These are phyloP conservation scores for Tuber microsphaerosporum DNA, from an alignment of 495 filamentous ascomycete genomes.

Conservation along the genomic window DNA sequence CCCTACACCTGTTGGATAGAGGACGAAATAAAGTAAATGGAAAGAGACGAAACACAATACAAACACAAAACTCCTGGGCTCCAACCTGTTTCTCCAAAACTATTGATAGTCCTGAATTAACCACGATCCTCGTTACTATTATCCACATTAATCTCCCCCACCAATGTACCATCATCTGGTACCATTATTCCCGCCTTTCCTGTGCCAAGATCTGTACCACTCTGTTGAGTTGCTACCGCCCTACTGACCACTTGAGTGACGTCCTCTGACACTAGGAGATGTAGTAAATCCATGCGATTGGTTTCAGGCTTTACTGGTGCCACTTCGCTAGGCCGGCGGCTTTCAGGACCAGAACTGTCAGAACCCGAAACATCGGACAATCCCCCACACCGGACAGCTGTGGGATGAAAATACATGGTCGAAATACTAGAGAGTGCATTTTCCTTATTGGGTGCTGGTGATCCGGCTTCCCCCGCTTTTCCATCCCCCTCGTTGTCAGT, in stretches of 20 bases:
- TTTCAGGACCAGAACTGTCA: slow-evolving; percentile 28
- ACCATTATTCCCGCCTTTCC: slow-evolving; percentile 27
- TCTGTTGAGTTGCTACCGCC: slow-evolving; percentile 16
- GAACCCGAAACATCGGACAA: slow-evolving; percentile 30
- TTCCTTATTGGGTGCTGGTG: slow-evolving; percentile 18
- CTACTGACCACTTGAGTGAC: slow-evolving; percentile 29
- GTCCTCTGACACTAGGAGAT: slow-evolving; percentile 24
- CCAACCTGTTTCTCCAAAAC: slow-evolving; percentile 1
- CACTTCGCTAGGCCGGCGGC: slow-evolving; percentile 29
- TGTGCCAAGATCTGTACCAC: slow-evolving; percentile 23
- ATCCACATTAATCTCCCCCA: slow-evolving; percentile 27
- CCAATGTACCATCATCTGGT: slow-evolving; percentile 16
- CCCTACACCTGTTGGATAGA: background rate
- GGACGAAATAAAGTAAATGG: background rate
- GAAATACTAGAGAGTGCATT: slow-evolving; percentile 19
- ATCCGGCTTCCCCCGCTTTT: slow-evolving; percentile 18
- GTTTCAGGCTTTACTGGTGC: slow-evolving; percentile 15
- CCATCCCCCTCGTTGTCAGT: slow-evolving; percentile 23
- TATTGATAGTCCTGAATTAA: background rate
- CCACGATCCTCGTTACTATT: slow-evolving; percentile 25
- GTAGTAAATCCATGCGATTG: slow-evolving; percentile 39
- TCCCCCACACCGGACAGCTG: slow-evolving; percentile 33
- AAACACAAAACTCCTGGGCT: slow-evolving; percentile 5
- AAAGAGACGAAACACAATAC: background rate
- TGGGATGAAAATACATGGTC: slow-evolving; percentile 39